Evolutionary conservation across 306 rosid species (phyloP), one percentile per base, ranked within the genome.

Genomic region (Medicago arabica): DNA sequence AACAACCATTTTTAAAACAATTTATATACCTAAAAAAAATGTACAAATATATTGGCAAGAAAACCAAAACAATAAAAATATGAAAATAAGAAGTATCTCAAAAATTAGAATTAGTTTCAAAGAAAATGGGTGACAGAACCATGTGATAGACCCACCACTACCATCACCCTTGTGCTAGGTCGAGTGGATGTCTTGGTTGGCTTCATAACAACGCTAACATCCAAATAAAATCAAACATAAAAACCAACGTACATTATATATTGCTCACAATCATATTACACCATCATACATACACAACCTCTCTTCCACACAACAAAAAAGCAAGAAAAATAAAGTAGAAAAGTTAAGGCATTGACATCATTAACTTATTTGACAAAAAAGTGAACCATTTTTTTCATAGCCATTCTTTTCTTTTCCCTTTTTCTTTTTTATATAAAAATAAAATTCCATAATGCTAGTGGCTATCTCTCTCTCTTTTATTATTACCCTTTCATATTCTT

Each of bases 161-260:
- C 75, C 80, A 71, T 74, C 36, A 13, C 72, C 72, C 68, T 17
- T 70, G 15, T 57, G 64, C 70, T 28, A 16, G 60, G 72, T 74
- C 84, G 73, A 67, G 83, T 91, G 89, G 88, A 85, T 86, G 15
- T 87, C 82, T 77, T 23, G 82, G 84, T 83, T 91, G 96, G 96
- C 97, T 95, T 95, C 82, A 81, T 88, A 81, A 84, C 96, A 89
- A 92, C 88, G 99, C 99, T 83, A 92, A 87, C 93, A 76, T 86
- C 96, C 93, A 89, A 90, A 81, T 78, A 14, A 82, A 82, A 64
- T 63, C 86, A 71, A 75, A 34, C 38, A 5, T 34, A 34, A 34
- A 72, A 71, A 74, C 87, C 85, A 75, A 70, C 84, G 62, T 46
- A 47, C 49, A 49, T 65, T 2, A 14, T 1, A 15, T 1, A 15